Conservation (phyloP, 2,329 filamentous ascomycete genomes). For the Hypoxylon rubiginosum region DNA sequence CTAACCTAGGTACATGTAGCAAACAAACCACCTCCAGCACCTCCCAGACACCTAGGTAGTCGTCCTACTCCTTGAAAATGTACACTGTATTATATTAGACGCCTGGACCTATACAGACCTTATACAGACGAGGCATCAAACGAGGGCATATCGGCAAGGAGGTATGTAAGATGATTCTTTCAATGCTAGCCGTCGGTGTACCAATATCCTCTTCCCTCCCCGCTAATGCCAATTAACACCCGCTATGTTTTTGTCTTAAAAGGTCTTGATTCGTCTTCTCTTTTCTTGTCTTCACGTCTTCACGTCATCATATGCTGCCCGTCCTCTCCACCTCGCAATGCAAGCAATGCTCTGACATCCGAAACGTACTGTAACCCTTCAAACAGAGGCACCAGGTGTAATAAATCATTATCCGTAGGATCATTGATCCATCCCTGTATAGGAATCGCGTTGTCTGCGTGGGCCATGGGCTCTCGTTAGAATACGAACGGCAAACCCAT, state of each 20-base stretch:
- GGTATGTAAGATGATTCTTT: conserved; percentile 10
- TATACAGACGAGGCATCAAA: too few relatives aligned
- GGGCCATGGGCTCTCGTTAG: conserved; percentile 36
- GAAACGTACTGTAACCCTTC: conserved; percentile 97
- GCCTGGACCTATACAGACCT: conserved; percentile 32
- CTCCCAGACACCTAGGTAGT: too few relatives aligned
- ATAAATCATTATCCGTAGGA: conserved; percentile 93
- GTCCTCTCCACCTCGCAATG: conserved; percentile 87
- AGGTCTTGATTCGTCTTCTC: conserved; percentile 19
- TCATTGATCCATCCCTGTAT: conserved; percentile 99
- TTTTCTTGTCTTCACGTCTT: conserved; percentile 30
- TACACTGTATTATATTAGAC: conserved; percentile 39
- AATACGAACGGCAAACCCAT: conserved; percentile 8
- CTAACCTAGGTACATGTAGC: too few relatives aligned
- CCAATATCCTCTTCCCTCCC: conserved; percentile 18
- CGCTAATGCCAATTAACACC: conserved; percentile 38
- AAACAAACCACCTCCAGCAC: neutral
- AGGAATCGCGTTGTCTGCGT: conserved; percentile 93
- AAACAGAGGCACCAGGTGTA: conserved; percentile 91
- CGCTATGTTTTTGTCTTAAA: conserved; percentile 33
- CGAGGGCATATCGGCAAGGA: conserved; percentile 21
- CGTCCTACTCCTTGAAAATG: conserved; percentile 24
- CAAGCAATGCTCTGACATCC: conserved; percentile 91
- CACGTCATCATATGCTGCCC: conserved; percentile 62
- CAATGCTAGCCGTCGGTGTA: conserved; percentile 33